Evolutionary conservation across 805 yeast genomes (phyloP), one percentile per base, ranked within the genome.

Genomic region (Candida methanosorbosa): DNA sequence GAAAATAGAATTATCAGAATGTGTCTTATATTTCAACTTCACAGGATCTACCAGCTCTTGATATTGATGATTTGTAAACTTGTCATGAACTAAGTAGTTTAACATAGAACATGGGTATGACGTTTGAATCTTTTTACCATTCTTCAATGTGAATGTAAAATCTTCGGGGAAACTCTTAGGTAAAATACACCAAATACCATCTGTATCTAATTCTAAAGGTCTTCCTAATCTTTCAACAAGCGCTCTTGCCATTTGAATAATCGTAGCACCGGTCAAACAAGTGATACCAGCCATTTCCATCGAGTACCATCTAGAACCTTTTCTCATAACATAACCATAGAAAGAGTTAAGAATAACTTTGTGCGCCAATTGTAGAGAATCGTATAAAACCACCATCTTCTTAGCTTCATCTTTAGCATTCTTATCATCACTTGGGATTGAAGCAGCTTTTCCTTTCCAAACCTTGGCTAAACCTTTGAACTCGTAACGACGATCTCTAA

Each of bases 211-310:
- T 52, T 92, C 99, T 40, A 92, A 64, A 0, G 98, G 98, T 46
- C 97, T 70, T 2, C 99, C 99, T 4, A 94, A 63, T 48, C 96
- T 66, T 54, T 90, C 97, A 12, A 92, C 96, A 39, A 92, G 63
- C 1, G 81, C 63, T 41, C 97, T 69, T 0, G 99, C 99, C 92
- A 90, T 83, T 59, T 94, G 97, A 64, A 92, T 92, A 48, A 92
- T 92, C 0, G 95, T 86, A 1, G 98, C 96, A 35, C 99, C 99
- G 0, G 98, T 92, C 32, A 88, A 68, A 69, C 98, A 94, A 0
- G 99, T 92, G 15, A 92, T 92, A 42, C 99, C 99, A 0, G 98
- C 99, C 98, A 94, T 92, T 57, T 92, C 98, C 92, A 92, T 87
- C 0, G 98, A 92, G 50, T 88, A 92, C 99, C 99, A 92, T 40